phyloP scores from a whole-genome alignment of 1,139 yeast species.

The Nakaseomyces kungkrabaensis region DNA sequence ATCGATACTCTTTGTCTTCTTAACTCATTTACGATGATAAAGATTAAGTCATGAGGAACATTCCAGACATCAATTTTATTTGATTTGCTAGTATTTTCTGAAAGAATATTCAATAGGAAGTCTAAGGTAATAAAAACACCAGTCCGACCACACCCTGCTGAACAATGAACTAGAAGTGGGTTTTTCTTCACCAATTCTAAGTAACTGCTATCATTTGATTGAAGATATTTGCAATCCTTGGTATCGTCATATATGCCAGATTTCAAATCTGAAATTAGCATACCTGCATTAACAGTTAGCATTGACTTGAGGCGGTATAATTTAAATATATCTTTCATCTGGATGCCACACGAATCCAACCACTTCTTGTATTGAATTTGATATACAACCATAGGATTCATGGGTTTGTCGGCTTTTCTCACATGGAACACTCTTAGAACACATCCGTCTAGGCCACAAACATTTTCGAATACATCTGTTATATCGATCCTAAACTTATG shows the following conservation, averaged over 20 bases:
- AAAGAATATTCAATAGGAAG: conserved; percentile 43
- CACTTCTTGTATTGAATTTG: conserved; percentile 67
- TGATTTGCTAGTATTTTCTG: conserved; percentile 17
- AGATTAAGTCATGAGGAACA: conserved; percentile 30
- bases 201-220: neutral
- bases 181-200: conserved; percentile 6
- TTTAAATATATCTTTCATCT: conserved; percentile 41
- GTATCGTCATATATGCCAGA: conserved; percentile 3
- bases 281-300: conserved; percentile 19
- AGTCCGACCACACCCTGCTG: conserved; percentile 90
- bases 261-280: conserved; percentile 12
- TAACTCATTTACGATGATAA: conserved; percentile 38
- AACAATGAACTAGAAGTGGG: conserved; percentile 68
- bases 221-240: neutral
- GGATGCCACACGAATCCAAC: conserved; percentile 77
- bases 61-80: conserved; percentile 31
- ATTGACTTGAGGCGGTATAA: conserved; percentile 43
- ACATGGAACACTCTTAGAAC: conserved; percentile 28
- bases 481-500: conserved; percentile 24
- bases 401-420: conserved; percentile 9
- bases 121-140: conserved; percentile 79
- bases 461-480: conserved; percentile 24
- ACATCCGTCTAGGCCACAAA: conserved; percentile 26
- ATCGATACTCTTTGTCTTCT: conserved; percentile 67
- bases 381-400: conserved; percentile 31